A percentile compares a stretch with the other conserved stretches of the same genome.
phyloP scores from a whole-genome alignment of 2,329 filamentous ascomycete genomes.

The Endothia cerciana region DNA sequence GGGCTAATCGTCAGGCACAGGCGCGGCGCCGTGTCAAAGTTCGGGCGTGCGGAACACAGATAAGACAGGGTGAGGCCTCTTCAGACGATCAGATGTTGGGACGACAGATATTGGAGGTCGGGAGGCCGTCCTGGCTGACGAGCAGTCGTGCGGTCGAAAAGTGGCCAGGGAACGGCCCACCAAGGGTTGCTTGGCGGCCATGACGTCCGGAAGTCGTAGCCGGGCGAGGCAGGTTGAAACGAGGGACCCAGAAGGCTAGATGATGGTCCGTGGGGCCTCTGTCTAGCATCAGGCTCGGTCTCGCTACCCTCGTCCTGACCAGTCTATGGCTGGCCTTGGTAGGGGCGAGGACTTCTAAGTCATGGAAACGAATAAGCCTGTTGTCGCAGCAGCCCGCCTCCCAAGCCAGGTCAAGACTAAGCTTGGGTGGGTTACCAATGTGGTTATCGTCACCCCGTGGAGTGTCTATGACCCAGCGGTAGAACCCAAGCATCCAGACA shows the following conservation, averaged over 20 bases:
- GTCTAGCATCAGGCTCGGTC: neutral
- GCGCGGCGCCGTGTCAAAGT: neutral
- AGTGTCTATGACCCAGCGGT: no score
- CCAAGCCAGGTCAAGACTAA: no score
- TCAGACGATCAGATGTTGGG: neutral
- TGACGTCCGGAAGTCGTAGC: neutral
- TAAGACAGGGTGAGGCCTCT: neutral
- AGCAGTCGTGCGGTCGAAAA: neutral
- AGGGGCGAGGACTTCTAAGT: no score
- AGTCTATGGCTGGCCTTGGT: no score
- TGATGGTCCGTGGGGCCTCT: neutral
- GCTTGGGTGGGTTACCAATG: no score
- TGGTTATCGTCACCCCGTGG: neutral
- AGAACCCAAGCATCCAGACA: no score
- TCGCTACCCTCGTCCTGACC: neutral
- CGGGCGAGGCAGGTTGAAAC: slow-evolving; percentile 12
- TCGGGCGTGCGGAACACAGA: neutral
- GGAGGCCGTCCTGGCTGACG: no score
- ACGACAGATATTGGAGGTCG: no score
- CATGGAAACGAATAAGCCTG: no score
- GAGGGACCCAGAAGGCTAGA: neutral
- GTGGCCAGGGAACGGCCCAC: neutral
- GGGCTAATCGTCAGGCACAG: neutral
- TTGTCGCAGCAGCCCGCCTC: no score
- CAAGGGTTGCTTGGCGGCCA: neutral